Evolutionary conservation across 176 grass and related monocot genomes (phyloP).

Genomic region (Coix lacrymajobi): DNA sequence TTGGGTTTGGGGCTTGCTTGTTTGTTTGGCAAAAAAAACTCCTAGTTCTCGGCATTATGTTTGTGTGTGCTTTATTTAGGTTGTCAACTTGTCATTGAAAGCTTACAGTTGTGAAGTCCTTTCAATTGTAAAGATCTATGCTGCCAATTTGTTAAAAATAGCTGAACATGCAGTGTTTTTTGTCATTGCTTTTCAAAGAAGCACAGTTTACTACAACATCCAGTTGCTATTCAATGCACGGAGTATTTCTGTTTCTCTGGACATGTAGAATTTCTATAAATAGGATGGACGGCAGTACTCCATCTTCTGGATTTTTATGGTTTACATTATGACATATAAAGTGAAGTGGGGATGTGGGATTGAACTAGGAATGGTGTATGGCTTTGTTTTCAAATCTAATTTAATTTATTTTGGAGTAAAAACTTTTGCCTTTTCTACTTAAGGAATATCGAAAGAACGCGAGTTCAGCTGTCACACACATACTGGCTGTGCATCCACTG

Average conservation of each 20-base stretch:
- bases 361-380: neutral
- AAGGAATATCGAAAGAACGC: neutral
- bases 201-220: neutral
- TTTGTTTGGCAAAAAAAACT: conserved; percentile 7
- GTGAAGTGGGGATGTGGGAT: neutral
- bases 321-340: neutral
- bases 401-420: neutral
- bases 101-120: neutral
- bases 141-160: neutral
- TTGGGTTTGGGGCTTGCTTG: neutral
- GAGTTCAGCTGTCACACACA: neutral
- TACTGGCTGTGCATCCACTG: neutral
- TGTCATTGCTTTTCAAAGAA: neutral
- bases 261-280: conserved; percentile 14
- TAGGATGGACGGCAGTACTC: neutral
- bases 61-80: neutral
- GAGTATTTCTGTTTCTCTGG: neutral
- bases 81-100: neutral
- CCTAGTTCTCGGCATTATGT: neutral
- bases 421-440: neutral
- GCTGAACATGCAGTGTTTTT: neutral
- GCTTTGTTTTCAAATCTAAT: neutral
- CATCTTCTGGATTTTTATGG: neutral
- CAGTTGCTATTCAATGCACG: conserved; percentile 12
- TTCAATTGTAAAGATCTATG: neutral